A percentile compares a stretch with the other conserved stretches of the same genome.
These are phyloP conservation scores for Solanum piurae DNA, from an alignment of 257 asterid genomes.

Conservation along the genomic window DNA sequence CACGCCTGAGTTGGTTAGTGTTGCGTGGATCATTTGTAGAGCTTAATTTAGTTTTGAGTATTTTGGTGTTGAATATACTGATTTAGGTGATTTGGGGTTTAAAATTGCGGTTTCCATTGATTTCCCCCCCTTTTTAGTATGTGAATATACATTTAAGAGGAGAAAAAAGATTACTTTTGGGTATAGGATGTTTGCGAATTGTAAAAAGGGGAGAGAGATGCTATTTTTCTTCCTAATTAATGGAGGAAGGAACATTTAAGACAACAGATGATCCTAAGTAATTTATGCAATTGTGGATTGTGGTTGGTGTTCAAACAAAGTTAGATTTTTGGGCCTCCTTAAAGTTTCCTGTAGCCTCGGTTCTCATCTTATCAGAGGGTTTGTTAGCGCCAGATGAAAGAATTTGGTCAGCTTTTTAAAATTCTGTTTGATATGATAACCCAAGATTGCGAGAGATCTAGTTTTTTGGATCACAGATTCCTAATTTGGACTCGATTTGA, in stretches of 20 bases:
- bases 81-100: not conserved
- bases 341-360: not conserved
- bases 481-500: not conserved
- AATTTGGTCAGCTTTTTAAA: not conserved
- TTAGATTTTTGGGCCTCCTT: not conserved
- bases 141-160: not conserved
- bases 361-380: not conserved
- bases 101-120: not conserved
- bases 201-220: not conserved
- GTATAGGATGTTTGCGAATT: not conserved
- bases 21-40: not conserved
- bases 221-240: not conserved
- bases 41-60: not conserved
- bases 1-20: not conserved
- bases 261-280: not conserved
- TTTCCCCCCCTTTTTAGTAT: not conserved
- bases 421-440: not conserved
- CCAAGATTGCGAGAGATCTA: not conserved
- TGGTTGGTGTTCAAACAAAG: not conserved
- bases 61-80: not conserved
- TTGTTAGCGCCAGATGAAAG: not conserved
- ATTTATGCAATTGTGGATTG: not conserved
- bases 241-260: not conserved
- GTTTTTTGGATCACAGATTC: not conserved
- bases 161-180: not conserved